Conservation (phyloP, 1,284 basidiomycete species). For the Ceratobasidium sp. region DNA sequence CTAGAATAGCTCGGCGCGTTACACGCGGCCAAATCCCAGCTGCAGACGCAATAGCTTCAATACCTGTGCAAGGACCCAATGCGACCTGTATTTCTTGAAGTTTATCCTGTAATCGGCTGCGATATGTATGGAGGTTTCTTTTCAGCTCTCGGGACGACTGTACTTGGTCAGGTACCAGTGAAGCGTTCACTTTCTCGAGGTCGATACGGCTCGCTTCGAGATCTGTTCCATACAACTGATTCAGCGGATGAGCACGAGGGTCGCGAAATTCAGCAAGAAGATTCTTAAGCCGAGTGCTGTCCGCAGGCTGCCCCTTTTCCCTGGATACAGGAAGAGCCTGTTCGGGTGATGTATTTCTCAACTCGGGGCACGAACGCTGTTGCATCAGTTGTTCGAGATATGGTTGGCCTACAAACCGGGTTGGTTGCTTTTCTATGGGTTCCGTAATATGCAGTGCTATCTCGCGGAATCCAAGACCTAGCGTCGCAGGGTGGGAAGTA, state of each 20-base stretch:
- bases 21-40: slow-evolving; percentile 42
- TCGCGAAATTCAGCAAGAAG: not conserved
- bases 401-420: too few relatives aligned
- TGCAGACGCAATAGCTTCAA: not conserved
- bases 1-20: slow-evolving; percentile 14
- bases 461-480: not conserved
- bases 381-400: not conserved
- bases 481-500: not conserved
- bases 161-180: too few relatives aligned
- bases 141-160: not conserved
- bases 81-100: not conserved
- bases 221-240: not conserved
- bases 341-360: not conserved
- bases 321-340: not conserved
- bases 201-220: not conserved
- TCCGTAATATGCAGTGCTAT: too few relatives aligned
- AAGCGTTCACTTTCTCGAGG: not conserved
- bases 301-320: not conserved
- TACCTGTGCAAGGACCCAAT: not conserved
- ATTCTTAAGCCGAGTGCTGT: not conserved
- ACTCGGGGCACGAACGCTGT: not conserved
- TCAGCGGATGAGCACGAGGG: not conserved
- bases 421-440: not conserved
- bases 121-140: not conserved
- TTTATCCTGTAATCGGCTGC: not conserved